Evolutionary conservation across 257 asterid genomes (phyloP).

Genomic region (Hygrophila difformis): DNA sequence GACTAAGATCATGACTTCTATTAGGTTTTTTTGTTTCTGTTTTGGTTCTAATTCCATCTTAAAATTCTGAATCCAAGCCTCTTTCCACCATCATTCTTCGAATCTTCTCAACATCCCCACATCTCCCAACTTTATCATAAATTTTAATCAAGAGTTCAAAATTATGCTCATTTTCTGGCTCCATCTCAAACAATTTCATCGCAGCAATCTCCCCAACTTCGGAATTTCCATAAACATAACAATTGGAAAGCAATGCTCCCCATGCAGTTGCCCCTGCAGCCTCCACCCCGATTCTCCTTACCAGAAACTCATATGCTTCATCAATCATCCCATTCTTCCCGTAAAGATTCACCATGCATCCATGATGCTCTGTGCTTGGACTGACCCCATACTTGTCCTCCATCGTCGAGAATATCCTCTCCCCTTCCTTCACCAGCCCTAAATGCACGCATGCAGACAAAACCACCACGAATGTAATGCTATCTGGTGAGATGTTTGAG

Average conservation of each 20-base stretch:
- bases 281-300: slow-evolving; percentile 36
- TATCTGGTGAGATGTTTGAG: slow-evolving; percentile 35
- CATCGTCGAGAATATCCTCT: slow-evolving; percentile 47
- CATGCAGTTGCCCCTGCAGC: slow-evolving; percentile 80
- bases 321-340: slow-evolving; percentile 49
- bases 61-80: slow-evolving; percentile 33
- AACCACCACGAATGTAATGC: slow-evolving; percentile 55
- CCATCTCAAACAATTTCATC: slow-evolving; percentile 49
- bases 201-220: slow-evolving; percentile 61
- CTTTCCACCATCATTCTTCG: slow-evolving; percentile 54
- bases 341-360: slow-evolving; percentile 84
- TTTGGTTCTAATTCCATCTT: no score
- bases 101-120: slow-evolving; percentile 36
- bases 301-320: slow-evolving; percentile 45
- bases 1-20: no score
- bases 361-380: slow-evolving; percentile 67
- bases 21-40: no score
- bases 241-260: slow-evolving; percentile 85
- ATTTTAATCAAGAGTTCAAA: slow-evolving; percentile 63
- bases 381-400: slow-evolving; percentile 29
- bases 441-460: slow-evolving; percentile 62
- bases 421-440: slow-evolving; percentile 53
- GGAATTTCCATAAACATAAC: slow-evolving; percentile 50
- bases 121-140: slow-evolving; percentile 32
- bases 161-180: slow-evolving; percentile 75